phyloP scores from a whole-genome alignment of 495 filamentous ascomycete species.

The Penicillium dipodomyicola region DNA sequence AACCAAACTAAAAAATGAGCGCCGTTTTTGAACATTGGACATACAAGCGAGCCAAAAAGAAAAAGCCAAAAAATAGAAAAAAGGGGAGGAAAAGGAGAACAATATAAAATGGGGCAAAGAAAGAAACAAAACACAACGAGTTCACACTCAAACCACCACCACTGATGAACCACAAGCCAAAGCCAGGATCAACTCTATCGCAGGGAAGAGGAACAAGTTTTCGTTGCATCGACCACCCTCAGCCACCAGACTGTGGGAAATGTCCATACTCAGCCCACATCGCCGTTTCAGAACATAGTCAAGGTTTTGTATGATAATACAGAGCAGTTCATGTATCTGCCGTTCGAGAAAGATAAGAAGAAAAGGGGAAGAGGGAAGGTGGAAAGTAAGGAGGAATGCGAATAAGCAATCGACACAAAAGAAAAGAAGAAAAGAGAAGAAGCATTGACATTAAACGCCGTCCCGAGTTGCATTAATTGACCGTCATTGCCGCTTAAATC shows the following conservation, averaged over 20 bases:
- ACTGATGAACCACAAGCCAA: background rate
- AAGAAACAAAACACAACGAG: background rate
- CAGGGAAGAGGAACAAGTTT: background rate
- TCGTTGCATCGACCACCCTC: background rate
- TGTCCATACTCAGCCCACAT: conserved; percentile 1
- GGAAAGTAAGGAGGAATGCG: conserved; percentile 10
- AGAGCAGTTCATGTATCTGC: conserved; percentile 22
- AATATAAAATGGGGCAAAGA: conserved; percentile 1
- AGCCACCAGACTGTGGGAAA: background rate
- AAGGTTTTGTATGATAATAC: conserved; percentile 33
- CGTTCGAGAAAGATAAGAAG: conserved; percentile 19
- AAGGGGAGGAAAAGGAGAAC: background rate
- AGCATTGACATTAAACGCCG: conserved; percentile 31
- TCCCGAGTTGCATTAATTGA: conserved; percentile 30
- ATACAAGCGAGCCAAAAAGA: background rate
- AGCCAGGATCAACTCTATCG: conserved; percentile 9
- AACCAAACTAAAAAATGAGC: conserved; percentile 4
- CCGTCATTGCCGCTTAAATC: conserved; percentile 22
- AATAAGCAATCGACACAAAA: conserved; percentile 3
- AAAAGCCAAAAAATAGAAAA: conserved; percentile 6
- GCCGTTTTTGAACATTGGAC: conserved; percentile 8
- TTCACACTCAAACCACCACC: conserved; percentile 3
- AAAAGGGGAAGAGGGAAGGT: conserved; percentile 17
- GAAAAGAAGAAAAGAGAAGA: conserved; percentile 18
- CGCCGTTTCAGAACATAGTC: conserved; percentile 9